Percentiles rank a stretch among this genome's conserved stretches.
Conservation (phyloP, 1,139 yeast genomes). For the Kluyveromyces sp. region DNA sequence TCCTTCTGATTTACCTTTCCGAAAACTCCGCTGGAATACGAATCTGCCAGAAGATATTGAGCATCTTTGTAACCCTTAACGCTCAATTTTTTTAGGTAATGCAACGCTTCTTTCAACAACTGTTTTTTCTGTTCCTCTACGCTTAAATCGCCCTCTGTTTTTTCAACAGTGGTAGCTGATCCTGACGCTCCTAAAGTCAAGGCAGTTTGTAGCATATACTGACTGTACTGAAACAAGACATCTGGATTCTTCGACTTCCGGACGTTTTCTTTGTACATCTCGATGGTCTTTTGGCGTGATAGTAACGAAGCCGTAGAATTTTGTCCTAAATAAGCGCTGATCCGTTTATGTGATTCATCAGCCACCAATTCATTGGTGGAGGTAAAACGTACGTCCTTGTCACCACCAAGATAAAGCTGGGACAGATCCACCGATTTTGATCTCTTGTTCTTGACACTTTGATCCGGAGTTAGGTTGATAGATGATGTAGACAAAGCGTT, state of each 20-base stretch:
- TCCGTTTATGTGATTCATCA: conserved; percentile 34
- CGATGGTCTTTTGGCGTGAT: conserved; percentile 81
- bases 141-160: not conserved
- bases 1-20: conserved; percentile 78
- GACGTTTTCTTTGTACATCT: conserved; percentile 79
- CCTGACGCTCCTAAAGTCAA: conserved; percentile 38
- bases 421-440: conserved; percentile 36
- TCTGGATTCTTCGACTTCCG: conserved; percentile 79
- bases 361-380: conserved; percentile 36
- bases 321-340: conserved; percentile 47
- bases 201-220: conserved; percentile 83
- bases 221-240: conserved; percentile 83
- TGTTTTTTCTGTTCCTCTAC: conserved; percentile 32
- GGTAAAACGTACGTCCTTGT: conserved; percentile 33
- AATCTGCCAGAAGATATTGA: conserved; percentile 84
- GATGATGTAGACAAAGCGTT: not conserved
- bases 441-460: conserved; percentile 11
- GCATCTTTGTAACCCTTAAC: conserved; percentile 86
- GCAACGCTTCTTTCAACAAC: conserved; percentile 68
- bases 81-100: conserved; percentile 61
- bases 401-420: conserved; percentile 33
- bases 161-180: conserved; percentile 11
- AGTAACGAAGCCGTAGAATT: conserved; percentile 41
- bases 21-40: conserved; percentile 76
- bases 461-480: not conserved